Base-by-base conservation (phyloP, 164 flowering plant genomes). In the Buxus sempervirens region DNA sequence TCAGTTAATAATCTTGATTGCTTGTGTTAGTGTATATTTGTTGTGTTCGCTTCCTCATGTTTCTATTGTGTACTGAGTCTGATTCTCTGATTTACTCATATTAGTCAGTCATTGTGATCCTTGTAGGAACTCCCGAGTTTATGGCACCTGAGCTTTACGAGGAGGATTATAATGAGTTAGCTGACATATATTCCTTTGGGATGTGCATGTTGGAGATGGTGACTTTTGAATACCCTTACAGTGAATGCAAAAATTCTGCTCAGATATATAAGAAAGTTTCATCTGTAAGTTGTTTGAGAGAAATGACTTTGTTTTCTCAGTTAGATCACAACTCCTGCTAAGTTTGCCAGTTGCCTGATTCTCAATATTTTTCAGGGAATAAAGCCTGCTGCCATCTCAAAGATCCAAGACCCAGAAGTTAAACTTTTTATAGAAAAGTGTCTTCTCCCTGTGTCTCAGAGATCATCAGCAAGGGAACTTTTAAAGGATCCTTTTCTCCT, bases 131-230 rank as follows among this genome's bases (percentile, higher is more conserved):
- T 16, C 91, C 91, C 26, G 89, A 87, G 62, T 87, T 82, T 69
- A 87, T 87, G 91, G 91, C 91, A 10, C 89, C 91, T n/a, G 91
- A 87, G 72, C 80, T 85, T 19, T 85, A 87, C 55, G 86, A 85
- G 25, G 91, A 87, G 70, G 74, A 83, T 58, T 88, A 88, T 74
- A 84, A 86, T 72, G 90, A 88, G 60, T 71, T 84, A 71, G 92
- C 77, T 32, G 92, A 88, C 68, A 82, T 88, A 66, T 88, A 88
- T 73, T 82, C 92, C 23, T 88, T 88, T 72, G 92, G 92, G 36
- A 84, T 88, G 90, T 88, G 92, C 84, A 70, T 88, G 75, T 77
- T 88, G 60, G 92, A 87, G 77, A 80, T 87, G 89, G 82, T 87
- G n/a, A 87, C 89, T 23, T 73, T 73, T 60, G 89, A 87, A 61